Evolutionary conservation across 2,329 filamentous ascomycete genomes (phyloP).

Genomic region (Graphiopsis chlorocephala): DNA sequence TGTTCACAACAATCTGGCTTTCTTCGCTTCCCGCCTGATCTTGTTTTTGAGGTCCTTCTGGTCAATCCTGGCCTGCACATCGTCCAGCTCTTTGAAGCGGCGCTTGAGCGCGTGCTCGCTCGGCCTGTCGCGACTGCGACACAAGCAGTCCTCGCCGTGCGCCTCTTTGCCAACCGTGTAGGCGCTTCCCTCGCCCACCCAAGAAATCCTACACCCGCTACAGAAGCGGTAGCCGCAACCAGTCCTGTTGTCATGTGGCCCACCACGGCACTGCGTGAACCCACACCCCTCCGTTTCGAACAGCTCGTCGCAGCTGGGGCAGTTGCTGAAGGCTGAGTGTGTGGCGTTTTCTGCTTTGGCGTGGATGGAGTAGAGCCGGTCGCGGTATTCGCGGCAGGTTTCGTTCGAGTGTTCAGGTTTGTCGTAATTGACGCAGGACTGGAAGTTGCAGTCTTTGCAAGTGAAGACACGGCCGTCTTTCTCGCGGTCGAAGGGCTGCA

Average conservation of each 20-base stretch:
- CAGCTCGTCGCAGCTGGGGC: not conserved
- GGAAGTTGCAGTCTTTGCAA: conserved; percentile 17
- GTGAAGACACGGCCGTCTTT: conserved; percentile 21
- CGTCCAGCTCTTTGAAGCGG: not conserved
- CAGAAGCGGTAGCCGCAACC: conserved; percentile 21
- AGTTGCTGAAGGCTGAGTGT: not conserved
- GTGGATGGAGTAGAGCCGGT: not conserved
- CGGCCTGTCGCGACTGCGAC: not conserved
- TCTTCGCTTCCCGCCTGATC: not conserved
- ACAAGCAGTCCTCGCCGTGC: not conserved
- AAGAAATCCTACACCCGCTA: conserved; percentile 16
- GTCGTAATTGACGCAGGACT: conserved; percentile 19
- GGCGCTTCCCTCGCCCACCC: conserved; percentile 18
- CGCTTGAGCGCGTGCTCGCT: not conserved
- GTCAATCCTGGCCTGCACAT: not conserved
- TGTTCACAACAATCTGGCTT: too few species aligned
- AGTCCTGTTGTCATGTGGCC: too few species aligned
- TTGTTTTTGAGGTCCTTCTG: not conserved
- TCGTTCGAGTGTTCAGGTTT: conserved; percentile 17
- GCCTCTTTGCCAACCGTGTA: conserved; percentile 6
- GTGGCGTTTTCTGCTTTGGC: not conserved
- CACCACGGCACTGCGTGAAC: conserved; percentile 1
- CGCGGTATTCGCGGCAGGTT: conserved; percentile 8
- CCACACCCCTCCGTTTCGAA: not conserved
- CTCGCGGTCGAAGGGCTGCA: conserved; percentile 11